These are phyloP conservation scores for Trametes cinnabarina DNA, from an alignment of 768 basidiomycete genomes.

Conservation along the genomic window DNA sequence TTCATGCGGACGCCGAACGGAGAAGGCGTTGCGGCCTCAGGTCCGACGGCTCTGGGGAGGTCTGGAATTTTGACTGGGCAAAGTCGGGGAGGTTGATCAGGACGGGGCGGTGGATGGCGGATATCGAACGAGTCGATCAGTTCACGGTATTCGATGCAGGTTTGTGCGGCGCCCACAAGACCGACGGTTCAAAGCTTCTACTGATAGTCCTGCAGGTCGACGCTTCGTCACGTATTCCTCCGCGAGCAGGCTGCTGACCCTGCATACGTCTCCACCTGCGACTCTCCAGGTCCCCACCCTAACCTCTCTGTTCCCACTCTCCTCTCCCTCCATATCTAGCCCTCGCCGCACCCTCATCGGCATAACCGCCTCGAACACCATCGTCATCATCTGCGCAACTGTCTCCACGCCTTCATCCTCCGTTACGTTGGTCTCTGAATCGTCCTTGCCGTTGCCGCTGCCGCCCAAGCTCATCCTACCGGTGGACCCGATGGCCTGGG, in stretches of 20 bases:
- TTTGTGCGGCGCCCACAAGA: conserved; percentile 27
- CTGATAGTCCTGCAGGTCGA: conserved; percentile 38
- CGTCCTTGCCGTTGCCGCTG: conserved; percentile 49
- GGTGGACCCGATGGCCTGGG: conserved; percentile 90
- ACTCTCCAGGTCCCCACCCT: conserved; percentile 49
- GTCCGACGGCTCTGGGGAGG: conserved; percentile 54
- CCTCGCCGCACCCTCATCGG: conserved; percentile 57
- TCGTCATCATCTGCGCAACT: conserved; percentile 54
- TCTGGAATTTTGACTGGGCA: conserved; percentile 56
- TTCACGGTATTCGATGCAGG: conserved; percentile 72
- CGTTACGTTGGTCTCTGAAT: conserved; percentile 48
- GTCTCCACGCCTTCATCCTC: conserved; percentile 26
- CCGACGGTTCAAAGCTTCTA: too few species aligned
- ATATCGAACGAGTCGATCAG: conserved; percentile 45
- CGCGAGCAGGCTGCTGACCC: conserved; percentile 44
- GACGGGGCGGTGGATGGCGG: conserved; percentile 45
- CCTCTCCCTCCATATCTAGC: conserved; percentile 22
- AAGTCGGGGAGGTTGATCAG: conserved; percentile 40
- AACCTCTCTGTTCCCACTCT: conserved; percentile 60
- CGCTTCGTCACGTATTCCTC: conserved; percentile 59
- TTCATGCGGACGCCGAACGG: conserved; percentile 82
- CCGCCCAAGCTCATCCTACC: conserved; percentile 55
- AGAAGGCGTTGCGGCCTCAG: conserved; percentile 69
- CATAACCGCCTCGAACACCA: conserved; percentile 56
- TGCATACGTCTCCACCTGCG: conserved; percentile 49